These are phyloP conservation scores for Digitaria exilis DNA, from an alignment of 202 grass and related monocot species.

Conservation along the genomic window DNA sequence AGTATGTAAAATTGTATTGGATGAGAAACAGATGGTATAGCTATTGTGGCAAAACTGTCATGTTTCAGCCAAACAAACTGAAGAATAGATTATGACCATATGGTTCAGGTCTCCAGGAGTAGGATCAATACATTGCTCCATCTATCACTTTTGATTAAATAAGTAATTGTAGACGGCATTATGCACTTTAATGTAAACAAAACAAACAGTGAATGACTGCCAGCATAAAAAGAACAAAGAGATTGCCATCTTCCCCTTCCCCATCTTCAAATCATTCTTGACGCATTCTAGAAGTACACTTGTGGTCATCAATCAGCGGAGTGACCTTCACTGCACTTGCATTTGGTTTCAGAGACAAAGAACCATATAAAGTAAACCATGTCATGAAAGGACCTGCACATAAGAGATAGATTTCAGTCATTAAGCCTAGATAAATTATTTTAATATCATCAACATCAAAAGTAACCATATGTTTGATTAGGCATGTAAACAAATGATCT, in stretches of 20 bases:
- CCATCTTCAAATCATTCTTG: constrained; percentile 98
- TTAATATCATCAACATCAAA: too few species aligned
- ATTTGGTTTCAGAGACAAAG: too few species aligned
- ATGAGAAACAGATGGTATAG: neutral
- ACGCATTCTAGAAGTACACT: too few species aligned
- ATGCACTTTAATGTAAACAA: neutral
- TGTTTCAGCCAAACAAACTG: neutral
- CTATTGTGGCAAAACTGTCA: neutral
- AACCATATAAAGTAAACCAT: too few species aligned
- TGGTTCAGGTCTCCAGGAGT: neutral
- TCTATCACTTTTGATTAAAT: neutral
- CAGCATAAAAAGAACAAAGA: neutral
- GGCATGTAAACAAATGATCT: too few species aligned
- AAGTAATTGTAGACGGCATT: neutral
- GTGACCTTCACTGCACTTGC: too few species aligned
- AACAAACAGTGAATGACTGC: neutral
- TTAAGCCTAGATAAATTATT: too few species aligned
- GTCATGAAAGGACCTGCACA: too few species aligned
- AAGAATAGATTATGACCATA: neutral
- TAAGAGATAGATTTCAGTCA: too few species aligned
- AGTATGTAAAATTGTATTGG: neutral
- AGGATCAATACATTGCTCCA: neutral
- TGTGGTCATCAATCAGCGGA: too few species aligned
- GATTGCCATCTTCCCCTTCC: constrained; percentile 85
- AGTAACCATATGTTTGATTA: too few species aligned